Conservation (phyloP, 2,329 filamentous ascomycete genomes). For the Xylaria sp. region DNA sequence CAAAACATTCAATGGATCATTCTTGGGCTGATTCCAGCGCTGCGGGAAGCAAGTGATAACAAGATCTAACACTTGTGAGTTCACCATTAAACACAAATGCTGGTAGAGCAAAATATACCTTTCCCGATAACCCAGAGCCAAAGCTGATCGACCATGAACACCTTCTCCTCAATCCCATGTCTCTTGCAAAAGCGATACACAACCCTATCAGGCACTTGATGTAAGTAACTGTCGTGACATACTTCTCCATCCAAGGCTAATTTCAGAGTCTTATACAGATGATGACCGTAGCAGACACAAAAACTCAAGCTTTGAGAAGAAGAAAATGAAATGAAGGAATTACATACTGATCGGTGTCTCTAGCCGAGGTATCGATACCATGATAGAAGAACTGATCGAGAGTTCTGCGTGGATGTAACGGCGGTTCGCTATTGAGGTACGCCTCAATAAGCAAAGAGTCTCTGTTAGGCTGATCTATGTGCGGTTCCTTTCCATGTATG, state of each 20-base stretch:
- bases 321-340: background rate
- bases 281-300: background rate
- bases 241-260: background rate
- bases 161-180: conserved; percentile 60
- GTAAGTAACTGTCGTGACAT: conserved; percentile 1
- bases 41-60: conserved; percentile 70
- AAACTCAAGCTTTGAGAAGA: background rate
- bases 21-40: conserved; percentile 68
- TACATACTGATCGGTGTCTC: conserved; percentile 66
- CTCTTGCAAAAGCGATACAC: conserved; percentile 66
- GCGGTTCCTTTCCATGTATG: conserved; percentile 49
- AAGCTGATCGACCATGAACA: conserved; percentile 76
- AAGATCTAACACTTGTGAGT: conserved; percentile 55
- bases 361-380: conserved; percentile 68
- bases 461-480: conserved; percentile 44
- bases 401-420: conserved; percentile 69
- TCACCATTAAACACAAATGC: background rate
- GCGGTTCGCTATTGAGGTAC: conserved; percentile 58
- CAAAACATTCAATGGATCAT: conserved; percentile 71
- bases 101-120: conserved; percentile 39
- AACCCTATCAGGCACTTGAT: conserved; percentile 51
- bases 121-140: conserved; percentile 72
- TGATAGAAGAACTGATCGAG: conserved; percentile 75
- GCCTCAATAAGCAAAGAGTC: conserved; percentile 61
- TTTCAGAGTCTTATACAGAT: background rate